Base-by-base conservation (phyloP, 108 stramenopile genomes). In the Nitzschia sp. region DNA sequence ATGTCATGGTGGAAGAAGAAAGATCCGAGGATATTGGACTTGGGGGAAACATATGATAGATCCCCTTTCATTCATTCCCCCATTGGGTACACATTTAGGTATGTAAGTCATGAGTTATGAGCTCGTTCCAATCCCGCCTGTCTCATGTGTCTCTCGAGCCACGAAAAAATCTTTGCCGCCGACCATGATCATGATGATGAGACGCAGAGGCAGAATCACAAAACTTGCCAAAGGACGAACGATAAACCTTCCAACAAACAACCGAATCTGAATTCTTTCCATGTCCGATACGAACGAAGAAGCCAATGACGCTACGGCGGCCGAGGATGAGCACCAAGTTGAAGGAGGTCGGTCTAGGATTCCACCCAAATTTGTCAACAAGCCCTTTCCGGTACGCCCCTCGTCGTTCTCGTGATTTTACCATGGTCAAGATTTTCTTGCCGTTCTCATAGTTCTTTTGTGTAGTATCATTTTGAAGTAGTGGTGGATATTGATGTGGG, bases 321-420 rank as follows among this genome's bases (percentile, higher is more conserved):
- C 8, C 4, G 21, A 4, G 4, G 49, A 51, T 19, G 49, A 51
- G 4, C n/a, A n/a, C n/a, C n/a, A n/a, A n/a, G n/a, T n/a, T n/a
- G 21, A 8, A 19, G 49, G 49, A 4, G 49, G 21, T 2, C 31
- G 42, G 1, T 21, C 38, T 21, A 38, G 42, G 9, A 42, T 62
- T 11, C 61, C 61, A 13, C 61, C 42, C 23, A 62, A 46, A 25
- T 62, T 62, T 23, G 38, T 62, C 25, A 26, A 62, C 61, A 62
- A 62, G 24, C 61, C 61, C n/a, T 62, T 62, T 62, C 38, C 61
- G 21, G 61, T 62, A 62, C 35, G 61, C 31, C 15, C 9, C 6
- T 53, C 38, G 9, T 42, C 38, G 13, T 42, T 42, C 38, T 42
- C 38, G 6, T 13, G 6, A 42, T 6, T 42, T 9, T 6, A 42